Conservation (phyloP, 768 basidiomycete genomes). For the Russula compacta region DNA sequence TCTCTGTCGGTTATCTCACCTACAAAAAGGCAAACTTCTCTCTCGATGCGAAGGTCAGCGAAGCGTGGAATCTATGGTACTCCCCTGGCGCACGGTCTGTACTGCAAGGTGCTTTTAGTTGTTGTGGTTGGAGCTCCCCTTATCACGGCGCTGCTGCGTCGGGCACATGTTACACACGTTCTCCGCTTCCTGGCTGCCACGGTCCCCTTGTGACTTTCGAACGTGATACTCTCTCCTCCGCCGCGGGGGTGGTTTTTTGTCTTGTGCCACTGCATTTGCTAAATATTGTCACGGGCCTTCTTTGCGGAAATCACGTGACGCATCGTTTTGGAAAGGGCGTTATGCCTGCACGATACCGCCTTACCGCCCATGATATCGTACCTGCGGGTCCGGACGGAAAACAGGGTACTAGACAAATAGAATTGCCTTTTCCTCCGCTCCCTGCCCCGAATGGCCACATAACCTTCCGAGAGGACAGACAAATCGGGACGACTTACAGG, state of each 20-base stretch:
- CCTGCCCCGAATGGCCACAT: not conserved
- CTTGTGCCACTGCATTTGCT: slow-evolving; percentile 50
- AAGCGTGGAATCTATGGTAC: slow-evolving; percentile 59
- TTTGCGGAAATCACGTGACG: slow-evolving; percentile 64
- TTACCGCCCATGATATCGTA: slow-evolving; percentile 39
- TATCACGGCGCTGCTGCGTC: slow-evolving; percentile 53
- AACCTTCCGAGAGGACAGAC: slow-evolving; percentile 12
- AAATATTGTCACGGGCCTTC: slow-evolving; percentile 48
- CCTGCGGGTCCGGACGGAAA: slow-evolving; percentile 1
- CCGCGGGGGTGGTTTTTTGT: slow-evolving; percentile 46
- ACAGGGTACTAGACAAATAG: not conserved
- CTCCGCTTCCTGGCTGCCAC: slow-evolving; percentile 61
- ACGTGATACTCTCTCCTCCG: slow-evolving; percentile 33
- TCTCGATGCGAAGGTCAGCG: slow-evolving; percentile 57
- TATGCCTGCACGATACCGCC: slow-evolving; percentile 49
- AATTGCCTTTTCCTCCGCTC: not conserved
- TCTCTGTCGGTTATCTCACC: slow-evolving; percentile 53
- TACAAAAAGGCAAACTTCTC: slow-evolving; percentile 54
- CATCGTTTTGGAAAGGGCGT: slow-evolving; percentile 56
- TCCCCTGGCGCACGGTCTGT: slow-evolving; percentile 42
- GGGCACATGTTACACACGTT: slow-evolving; percentile 49
- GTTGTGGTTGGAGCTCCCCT: slow-evolving; percentile 59
- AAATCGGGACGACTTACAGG: not conserved
- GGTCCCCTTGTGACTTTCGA: slow-evolving; percentile 48
- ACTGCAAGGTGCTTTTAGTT: slow-evolving; percentile 53